phyloP scores from a whole-genome alignment of 2,329 filamentous ascomycete species.

The Pestalotiopsis sp. region DNA sequence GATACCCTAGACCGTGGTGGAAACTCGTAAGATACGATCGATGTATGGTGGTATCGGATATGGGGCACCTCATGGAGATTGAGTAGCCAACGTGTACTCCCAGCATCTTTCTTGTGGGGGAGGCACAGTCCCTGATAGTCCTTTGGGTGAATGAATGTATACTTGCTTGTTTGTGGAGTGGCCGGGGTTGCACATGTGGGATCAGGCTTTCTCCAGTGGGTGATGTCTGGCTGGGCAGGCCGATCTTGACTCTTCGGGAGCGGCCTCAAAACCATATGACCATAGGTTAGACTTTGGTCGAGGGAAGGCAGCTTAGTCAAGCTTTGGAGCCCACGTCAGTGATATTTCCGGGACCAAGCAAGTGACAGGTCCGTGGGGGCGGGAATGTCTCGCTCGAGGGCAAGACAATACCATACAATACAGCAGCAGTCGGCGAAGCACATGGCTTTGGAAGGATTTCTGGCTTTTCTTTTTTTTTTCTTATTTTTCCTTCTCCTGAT shows the following conservation, averaged over 20 bases:
- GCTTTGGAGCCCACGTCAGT: neutral
- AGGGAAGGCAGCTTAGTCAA: neutral
- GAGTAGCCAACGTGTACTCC: neutral
- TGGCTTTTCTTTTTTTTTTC: neutral
- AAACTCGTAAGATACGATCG: neutral
- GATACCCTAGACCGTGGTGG: neutral
- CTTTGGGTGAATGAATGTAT: neutral
- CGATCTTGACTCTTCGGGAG: neutral
- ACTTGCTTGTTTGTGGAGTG: neutral
- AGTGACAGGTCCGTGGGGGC: neutral
- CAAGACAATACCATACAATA: neutral
- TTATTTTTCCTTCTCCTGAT: neutral
- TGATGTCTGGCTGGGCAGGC: neutral
- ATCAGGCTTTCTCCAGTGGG: neutral
- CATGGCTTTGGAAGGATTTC: neutral
- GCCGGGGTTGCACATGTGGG: neutral
- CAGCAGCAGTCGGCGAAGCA: neutral
- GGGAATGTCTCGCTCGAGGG: neutral
- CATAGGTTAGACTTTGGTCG: neutral
- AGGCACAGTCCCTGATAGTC: neutral
- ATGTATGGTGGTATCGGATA: neutral
- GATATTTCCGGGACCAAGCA: neutral
- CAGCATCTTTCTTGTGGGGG: neutral
- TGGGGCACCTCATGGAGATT: neutral
- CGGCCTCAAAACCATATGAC: neutral